phyloP scores from a whole-genome alignment of 2,329 filamentous ascomycete species.

The Chrysosporium queenslandicum region DNA sequence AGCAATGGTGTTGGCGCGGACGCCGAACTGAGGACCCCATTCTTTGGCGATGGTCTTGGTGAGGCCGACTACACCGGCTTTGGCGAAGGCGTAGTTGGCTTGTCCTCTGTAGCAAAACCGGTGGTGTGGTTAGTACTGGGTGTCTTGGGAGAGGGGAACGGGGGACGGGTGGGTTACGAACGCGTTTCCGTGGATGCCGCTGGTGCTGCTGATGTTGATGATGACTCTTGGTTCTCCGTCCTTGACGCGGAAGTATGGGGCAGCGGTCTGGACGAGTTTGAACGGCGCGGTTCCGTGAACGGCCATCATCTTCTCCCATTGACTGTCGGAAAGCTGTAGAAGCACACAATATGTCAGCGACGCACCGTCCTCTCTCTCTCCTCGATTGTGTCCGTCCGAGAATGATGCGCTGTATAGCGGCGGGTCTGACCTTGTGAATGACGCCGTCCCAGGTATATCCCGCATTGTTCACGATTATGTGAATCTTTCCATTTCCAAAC shows the following conservation, averaged over 20 bases:
- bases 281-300: constrained; percentile 81
- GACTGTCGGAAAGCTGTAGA: constrained; percentile 65
- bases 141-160: constrained; percentile 3
- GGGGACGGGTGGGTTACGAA: constrained; percentile 14
- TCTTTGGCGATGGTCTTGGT: constrained; percentile 88
- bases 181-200: constrained; percentile 74
- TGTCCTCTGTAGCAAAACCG: constrained; percentile 47
- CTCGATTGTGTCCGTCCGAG: too few relatives aligned
- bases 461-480: constrained; percentile 85
- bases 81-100: constrained; percentile 76
- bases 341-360: not conserved
- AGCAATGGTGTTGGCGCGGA: constrained; percentile 71
- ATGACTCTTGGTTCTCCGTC: constrained; percentile 70
- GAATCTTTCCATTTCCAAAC: constrained; percentile 78
- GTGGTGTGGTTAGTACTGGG: constrained; percentile 1
- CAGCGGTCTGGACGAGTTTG: constrained; percentile 66
- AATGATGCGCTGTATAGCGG: too few relatives aligned
- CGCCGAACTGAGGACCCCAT: constrained; percentile 76
- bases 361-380: not conserved
- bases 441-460: constrained; percentile 91
- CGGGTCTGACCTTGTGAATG: constrained; percentile 59
- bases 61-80: constrained; percentile 71
- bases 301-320: constrained; percentile 80
- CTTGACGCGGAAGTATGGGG: constrained; percentile 77
- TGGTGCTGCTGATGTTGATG: constrained; percentile 75